phyloP scores from a whole-genome alignment of 2,329 filamentous ascomycete species.

The Dothistroma pini region DNA sequence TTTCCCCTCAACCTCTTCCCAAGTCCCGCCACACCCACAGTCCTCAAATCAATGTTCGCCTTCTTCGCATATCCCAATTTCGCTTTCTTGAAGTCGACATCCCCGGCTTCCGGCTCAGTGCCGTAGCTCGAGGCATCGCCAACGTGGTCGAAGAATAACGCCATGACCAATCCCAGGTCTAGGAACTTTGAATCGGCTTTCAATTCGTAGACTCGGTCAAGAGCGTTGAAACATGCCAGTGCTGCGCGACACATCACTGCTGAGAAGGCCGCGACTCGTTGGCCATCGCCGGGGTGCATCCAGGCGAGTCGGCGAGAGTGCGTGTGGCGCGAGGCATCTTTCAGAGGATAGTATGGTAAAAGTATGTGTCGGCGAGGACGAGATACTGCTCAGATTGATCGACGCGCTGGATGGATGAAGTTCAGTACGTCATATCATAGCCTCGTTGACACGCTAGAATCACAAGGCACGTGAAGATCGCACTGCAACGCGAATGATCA shows the following conservation, averaged over 20 bases:
- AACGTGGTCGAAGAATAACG: constrained; percentile 1
- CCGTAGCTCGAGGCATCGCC: neutral
- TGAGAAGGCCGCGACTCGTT: constrained; percentile 6
- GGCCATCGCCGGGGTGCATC: constrained; percentile 7
- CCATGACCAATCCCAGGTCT: constrained; percentile 21
- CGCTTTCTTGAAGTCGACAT: neutral
- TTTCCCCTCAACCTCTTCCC: neutral
- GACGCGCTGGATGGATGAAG: too few relatives aligned
- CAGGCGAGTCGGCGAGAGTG: neutral
- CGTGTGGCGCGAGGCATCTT: neutral
- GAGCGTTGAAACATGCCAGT: constrained; percentile 13
- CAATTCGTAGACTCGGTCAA: constrained; percentile 17
- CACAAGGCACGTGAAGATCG: too few relatives aligned
- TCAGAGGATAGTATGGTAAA: too few relatives aligned
- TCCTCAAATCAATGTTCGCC: constrained; percentile 13
- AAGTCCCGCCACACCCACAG: constrained; percentile 5
- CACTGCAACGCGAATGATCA: too few relatives aligned
- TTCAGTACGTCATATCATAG: too few relatives aligned
- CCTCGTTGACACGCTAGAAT: too few relatives aligned
- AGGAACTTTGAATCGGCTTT: constrained; percentile 16
- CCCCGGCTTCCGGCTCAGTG: neutral
- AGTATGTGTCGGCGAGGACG: too few relatives aligned
- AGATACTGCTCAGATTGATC: too few relatives aligned
- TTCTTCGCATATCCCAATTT: constrained; percentile 19
- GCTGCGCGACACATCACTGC: constrained; percentile 12